Evolutionary conservation across 2,329 filamentous ascomycete species (phyloP).

Genomic region (Fusarium devonianum): DNA sequence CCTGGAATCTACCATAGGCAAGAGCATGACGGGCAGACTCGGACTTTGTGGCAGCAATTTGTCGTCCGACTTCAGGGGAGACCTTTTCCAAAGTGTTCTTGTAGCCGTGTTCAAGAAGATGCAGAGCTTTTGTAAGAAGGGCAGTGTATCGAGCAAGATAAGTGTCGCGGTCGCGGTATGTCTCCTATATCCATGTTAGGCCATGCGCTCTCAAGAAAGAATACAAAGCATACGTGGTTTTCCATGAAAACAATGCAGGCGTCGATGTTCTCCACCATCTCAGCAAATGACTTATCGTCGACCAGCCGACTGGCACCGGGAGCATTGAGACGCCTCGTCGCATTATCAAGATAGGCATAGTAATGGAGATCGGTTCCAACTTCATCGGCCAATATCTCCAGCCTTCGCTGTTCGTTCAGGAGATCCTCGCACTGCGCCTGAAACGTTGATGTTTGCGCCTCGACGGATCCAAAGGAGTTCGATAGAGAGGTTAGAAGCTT

Average conservation of each 20-base stretch:
- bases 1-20: slow-evolving; percentile 66
- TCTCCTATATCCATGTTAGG: slow-evolving; percentile 60
- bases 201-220: too few relatives aligned
- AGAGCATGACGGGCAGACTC: slow-evolving; percentile 67
- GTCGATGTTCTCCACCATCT: slow-evolving; percentile 87
- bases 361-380: slow-evolving; percentile 92
- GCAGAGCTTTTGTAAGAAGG: slow-evolving; percentile 72
- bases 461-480: slow-evolving; percentile 85
- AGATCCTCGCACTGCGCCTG: slow-evolving; percentile 91
- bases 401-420: slow-evolving; percentile 78
- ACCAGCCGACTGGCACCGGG: slow-evolving; percentile 88
- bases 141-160: slow-evolving; percentile 89
- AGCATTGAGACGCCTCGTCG: slow-evolving; percentile 88
- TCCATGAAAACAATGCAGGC: slow-evolving; percentile 94
- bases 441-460: slow-evolving; percentile 91
- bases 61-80: slow-evolving; percentile 61
- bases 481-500: slow-evolving; percentile 80
- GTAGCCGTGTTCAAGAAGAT: slow-evolving; percentile 67
- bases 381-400: slow-evolving; percentile 81
- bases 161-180: slow-evolving; percentile 84
- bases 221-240: slow-evolving; percentile 72
- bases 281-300: slow-evolving; percentile 81
- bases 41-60: slow-evolving; percentile 63
- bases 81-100: slow-evolving; percentile 60
- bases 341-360: slow-evolving; percentile 91